Evolutionary conservation across 331 rosid species (phyloP), one percentile per base, ranked within the genome.

Genomic region (Arachis monticola): DNA sequence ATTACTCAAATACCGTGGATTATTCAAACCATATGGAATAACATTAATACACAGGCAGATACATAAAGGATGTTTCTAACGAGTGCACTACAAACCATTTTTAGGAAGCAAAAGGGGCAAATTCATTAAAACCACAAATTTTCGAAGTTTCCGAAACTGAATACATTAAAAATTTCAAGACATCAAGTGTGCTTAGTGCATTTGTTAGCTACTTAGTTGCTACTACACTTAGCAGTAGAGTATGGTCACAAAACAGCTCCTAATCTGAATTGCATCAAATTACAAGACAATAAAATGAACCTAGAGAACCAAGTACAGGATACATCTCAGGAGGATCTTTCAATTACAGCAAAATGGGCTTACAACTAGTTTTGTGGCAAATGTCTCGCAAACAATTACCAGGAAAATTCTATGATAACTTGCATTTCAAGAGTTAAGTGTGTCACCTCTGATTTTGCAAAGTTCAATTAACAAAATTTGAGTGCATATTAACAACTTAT

Each of bases 391-490:
- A 73, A 50, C 11, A 48, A 27, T 32, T 51, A 63, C 59, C 35
- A 47, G 45, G 59, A 38, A 55, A 65, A 35, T 65, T 31, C 2
- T 44, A 58, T 5, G 60, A 56, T 31, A 57, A 44, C 9, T 13
- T 32, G 48, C 50, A 7, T 32, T 32, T 7, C 2, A 32, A 22
- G 14, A 17, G 7, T 46, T 53, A 53, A 13, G 32, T 30, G 13
- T 22, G 66, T 10, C 65, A 6, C 65, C 56, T 40, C 52, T 14
- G 55, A 42, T n/a, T 42, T 40, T 17, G 6, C 42, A 38, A 32
- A 70, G 53, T 70, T 70, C 17, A 55, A 70, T 55, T 56, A 38
- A 14, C 13, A 38, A 38, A 53, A 35, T 52, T 50, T 52, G 32
- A 22, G 62, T 38, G 38, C 17, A 41, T 56, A 62, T 46, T 4